These are phyloP conservation scores for Saccharomyces jurei DNA, from an alignment of 805 yeast genomes.

Conservation along the genomic window DNA sequence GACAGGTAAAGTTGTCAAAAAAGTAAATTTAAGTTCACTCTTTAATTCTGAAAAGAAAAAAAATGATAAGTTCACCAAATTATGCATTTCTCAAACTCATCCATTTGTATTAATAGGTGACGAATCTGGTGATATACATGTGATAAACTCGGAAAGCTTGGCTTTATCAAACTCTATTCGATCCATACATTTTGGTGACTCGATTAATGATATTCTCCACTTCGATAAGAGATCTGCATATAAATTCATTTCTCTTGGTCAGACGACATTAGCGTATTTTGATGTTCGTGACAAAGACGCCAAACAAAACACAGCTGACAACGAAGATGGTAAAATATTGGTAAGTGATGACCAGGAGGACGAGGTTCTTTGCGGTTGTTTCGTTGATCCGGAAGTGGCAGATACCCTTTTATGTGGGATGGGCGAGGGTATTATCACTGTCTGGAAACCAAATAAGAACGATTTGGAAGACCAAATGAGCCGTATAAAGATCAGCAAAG, in stretches of 20 bases:
- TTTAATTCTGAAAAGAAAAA: slow-evolving; percentile 3
- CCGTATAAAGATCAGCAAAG: slow-evolving; percentile 59
- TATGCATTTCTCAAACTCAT: slow-evolving; percentile 30
- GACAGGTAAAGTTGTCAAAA: slow-evolving; percentile 69
- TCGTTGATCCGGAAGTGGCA: slow-evolving; percentile 55
- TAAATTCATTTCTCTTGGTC: slow-evolving; percentile 72
- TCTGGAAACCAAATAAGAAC: slow-evolving; percentile 73
- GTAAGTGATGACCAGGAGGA: slow-evolving; percentile 89
- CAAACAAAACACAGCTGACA: slow-evolving; percentile 14
- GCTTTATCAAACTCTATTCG: slow-evolving; percentile 41
- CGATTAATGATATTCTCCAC: slow-evolving; percentile 65
- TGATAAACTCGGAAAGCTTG: slow-evolving; percentile 52
- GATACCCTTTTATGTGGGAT: slow-evolving; percentile 71
- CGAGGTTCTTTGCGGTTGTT: slow-evolving; percentile 71
- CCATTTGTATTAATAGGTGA: slow-evolving; percentile 47
- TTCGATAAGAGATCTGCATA: slow-evolving; percentile 61
- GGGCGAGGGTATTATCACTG: slow-evolving; percentile 82
- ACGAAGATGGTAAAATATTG: slow-evolving; percentile 40
- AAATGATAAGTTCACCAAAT: slow-evolving; percentile 28
- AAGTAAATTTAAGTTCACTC: slow-evolving; percentile 27
- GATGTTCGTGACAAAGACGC: slow-evolving; percentile 46
- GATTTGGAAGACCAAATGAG: slow-evolving; percentile 69
- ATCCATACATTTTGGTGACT: slow-evolving; percentile 61
- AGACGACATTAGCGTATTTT: slow-evolving; percentile 69
- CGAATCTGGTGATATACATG: slow-evolving; percentile 62